phyloP scores from a whole-genome alignment of 108 stramenopile species.

The Nannochloropsis gaditana region DNA sequence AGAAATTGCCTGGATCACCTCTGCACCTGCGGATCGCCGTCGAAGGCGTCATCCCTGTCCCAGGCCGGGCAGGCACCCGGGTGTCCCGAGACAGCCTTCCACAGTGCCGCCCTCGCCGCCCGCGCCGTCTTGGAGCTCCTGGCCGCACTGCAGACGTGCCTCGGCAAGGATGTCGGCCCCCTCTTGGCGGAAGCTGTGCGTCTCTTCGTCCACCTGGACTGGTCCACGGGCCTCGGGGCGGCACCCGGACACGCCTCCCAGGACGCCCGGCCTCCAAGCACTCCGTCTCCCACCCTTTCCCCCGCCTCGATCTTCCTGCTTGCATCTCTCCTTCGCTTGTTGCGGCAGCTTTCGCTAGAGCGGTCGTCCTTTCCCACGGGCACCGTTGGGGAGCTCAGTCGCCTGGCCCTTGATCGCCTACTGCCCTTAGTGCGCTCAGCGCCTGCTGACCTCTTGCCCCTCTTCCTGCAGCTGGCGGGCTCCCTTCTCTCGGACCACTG shows the following conservation, averaged over 20 bases:
- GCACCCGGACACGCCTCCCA: not conserved
- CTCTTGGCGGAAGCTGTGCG: not conserved
- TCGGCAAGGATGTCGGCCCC: not conserved
- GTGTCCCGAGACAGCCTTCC: no score
- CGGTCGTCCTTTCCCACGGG: not conserved
- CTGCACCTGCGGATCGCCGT: not conserved
- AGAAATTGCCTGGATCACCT: not conserved
- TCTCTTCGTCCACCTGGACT: not conserved
- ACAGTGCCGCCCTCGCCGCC: not conserved
- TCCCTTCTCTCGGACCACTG: slow-evolving; percentile 8
- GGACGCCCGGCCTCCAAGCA: no score
- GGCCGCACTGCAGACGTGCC: not conserved
- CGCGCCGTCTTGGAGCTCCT: not conserved
- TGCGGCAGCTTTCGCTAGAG: not conserved
- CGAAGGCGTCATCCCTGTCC: no score
- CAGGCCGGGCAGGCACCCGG: no score
- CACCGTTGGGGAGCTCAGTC: not conserved
- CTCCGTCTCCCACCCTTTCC: no score
- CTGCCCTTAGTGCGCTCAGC: not conserved
- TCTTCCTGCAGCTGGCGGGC: not conserved
- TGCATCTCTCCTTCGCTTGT: not conserved
- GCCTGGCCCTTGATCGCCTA: not conserved
- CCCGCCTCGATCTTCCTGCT: not conserved
- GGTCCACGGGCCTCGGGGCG: not conserved
- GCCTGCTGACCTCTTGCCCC: slow-evolving; percentile 1